Evolutionary conservation across 306 rosid genomes (phyloP).

Genomic region (Mucuna pruriens): DNA sequence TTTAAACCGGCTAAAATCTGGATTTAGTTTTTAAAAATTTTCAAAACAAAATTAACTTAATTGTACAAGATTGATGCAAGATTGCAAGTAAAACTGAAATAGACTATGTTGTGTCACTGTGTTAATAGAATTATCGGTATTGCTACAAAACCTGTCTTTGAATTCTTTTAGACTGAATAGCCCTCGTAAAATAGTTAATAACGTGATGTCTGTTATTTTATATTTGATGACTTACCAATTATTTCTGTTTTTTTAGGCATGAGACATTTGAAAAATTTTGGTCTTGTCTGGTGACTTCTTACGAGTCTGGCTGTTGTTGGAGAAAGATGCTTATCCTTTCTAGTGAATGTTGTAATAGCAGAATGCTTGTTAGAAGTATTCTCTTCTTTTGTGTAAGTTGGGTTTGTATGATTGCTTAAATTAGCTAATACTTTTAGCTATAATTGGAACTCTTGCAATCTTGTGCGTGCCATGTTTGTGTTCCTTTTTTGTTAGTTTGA

Average conservation of each 20-base stretch:
- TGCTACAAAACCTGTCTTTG: neutral
- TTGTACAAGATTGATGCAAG: neutral
- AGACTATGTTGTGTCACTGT: neutral
- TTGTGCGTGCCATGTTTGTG: slow-evolving; percentile 23
- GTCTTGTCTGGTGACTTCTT: slow-evolving; percentile 37
- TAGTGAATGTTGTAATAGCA: slow-evolving; percentile 61
- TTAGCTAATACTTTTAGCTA: slow-evolving; percentile 66
- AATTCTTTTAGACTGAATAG: slow-evolving; percentile 1
- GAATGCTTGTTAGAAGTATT: slow-evolving; percentile 52
- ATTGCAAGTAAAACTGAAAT: neutral
- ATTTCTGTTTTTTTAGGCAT: slow-evolving; percentile 54
- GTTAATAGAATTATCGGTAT: neutral
- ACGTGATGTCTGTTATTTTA: neutral
- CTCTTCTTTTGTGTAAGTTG: slow-evolving; percentile 37
- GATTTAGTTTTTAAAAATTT: neutral
- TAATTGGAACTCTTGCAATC: slow-evolving; percentile 42
- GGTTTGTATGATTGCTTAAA: slow-evolving; percentile 58
- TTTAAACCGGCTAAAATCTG: neutral
- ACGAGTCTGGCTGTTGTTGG: slow-evolving; percentile 46
- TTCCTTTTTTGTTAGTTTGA: slow-evolving; percentile 39
- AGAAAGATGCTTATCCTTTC: slow-evolving; percentile 48
- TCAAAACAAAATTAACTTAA: neutral
- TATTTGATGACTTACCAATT: slow-evolving; percentile 24
- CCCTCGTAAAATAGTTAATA: neutral
- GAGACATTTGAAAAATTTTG: slow-evolving; percentile 43